Evolutionary conservation across 2,329 filamentous ascomycete genomes (phyloP), one percentile per base, ranked within the genome.

Genomic region (Ambrosiella cleistominuta): DNA sequence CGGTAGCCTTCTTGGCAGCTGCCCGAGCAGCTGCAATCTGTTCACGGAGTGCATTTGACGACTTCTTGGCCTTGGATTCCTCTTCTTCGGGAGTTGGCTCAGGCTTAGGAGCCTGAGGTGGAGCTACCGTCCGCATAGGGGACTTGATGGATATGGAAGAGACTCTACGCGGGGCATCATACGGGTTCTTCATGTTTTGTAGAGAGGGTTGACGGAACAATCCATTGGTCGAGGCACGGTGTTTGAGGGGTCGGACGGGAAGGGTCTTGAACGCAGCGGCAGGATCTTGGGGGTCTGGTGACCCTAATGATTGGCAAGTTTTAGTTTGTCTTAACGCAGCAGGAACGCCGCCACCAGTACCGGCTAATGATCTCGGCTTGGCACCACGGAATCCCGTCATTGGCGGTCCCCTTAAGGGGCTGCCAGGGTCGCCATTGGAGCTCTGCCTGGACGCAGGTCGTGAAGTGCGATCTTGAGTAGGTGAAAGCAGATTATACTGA

Each of bases 1-100:
- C 70, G 39, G 69, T 66, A 2, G 72, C 71, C 9, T 79, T 82
- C 62, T 81, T 79, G 59, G 81, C 85, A 1, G 88, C 86, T 1
- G 89, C 89, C 66, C 91, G 95, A 0, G 93, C 91, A 64, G 90
- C 91, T 42, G 90, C 88, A 62, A 97, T 96, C 57, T 93, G 90
- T 56, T 96, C 88, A 39, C 93, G 81, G 12, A 98, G 71, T 0
- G 89, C 83, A 13, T 79, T 74, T 0, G 91, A 96, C 0, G 89
- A 89, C 64, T 86, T 93, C 44, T 71, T 68, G 57, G 64, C 67
- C 13, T 60, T 61, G 42, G 56, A 51, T 39, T 61, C 59, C 27
- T 57, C 58, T 12, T 56, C 53, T 38, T 62, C 59, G 35, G 47
- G 55, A n/a, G 54, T 35, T 40, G 57, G 13, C 39, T 56, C 17